Evolutionary conservation across 805 yeast species (phyloP).

Genomic region (Wickerhamiella occidentalis): DNA sequence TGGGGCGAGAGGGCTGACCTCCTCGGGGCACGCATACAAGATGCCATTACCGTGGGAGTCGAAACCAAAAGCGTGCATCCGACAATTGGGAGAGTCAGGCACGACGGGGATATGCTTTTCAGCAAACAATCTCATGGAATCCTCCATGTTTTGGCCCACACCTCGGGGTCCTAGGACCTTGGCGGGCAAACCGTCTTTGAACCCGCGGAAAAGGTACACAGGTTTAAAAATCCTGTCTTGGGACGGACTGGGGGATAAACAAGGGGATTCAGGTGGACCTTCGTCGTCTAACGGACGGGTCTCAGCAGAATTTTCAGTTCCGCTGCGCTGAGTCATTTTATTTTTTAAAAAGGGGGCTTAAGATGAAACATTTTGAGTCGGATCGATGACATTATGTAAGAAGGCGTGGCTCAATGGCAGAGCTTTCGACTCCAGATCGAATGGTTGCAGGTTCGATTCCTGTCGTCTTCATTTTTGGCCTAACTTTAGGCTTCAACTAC

Average conservation of each 20-base stretch:
- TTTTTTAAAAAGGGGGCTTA: no score
- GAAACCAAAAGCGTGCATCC: not conserved
- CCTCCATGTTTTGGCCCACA: not conserved
- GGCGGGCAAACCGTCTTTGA: not conserved
- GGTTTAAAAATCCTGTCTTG: not conserved
- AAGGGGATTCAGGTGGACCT: not conserved
- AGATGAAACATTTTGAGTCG: not conserved
- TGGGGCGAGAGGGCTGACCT: not conserved
- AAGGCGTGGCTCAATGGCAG: conserved; percentile 13
- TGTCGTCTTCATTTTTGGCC: conserved; percentile 9
- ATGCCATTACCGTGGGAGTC: not conserved
- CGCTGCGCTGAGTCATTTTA: not conserved
- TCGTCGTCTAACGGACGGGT: not conserved
- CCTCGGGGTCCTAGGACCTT: not conserved
- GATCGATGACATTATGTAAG: not conserved
- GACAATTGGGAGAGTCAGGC: not conserved
- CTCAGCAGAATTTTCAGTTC: not conserved
- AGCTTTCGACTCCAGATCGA: conserved; percentile 13
- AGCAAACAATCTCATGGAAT: not conserved
- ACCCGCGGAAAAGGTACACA: not conserved
- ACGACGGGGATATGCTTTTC: not conserved
- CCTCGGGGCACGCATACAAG: not conserved
- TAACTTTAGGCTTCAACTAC: not conserved
- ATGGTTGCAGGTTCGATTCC: conserved; percentile 13
- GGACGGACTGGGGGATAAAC: not conserved